Percentiles rank a stretch among this genome's conserved stretches.
phyloP scores from a whole-genome alignment of 176 grass and related monocot genomes.

The Microstegium vimineum region DNA sequence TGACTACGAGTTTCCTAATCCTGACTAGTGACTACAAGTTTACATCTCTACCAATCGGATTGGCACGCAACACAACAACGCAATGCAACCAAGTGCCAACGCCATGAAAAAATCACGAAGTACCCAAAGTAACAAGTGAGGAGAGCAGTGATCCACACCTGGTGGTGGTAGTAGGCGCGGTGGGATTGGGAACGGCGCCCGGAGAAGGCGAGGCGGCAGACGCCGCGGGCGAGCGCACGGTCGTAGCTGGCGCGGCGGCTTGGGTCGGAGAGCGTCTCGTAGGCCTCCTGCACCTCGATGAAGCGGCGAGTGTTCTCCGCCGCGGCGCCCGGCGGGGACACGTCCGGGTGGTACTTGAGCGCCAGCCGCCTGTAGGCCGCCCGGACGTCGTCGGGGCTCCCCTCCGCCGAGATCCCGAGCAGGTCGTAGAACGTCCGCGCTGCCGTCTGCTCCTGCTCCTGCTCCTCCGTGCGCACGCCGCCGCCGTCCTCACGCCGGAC shows the following conservation, averaged over 20 bases:
- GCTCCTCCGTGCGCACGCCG: constrained; percentile 10
- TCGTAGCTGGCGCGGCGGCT: constrained; percentile 63
- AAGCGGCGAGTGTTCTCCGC: constrained; percentile 66
- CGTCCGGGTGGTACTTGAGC: constrained; percentile 85
- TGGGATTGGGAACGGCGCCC: constrained; percentile 12
- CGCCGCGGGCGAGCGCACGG: constrained; percentile 44
- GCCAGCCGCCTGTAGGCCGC: constrained; percentile 75
- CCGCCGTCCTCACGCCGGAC: constrained; percentile 9
- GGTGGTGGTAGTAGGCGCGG: constrained; percentile 28
- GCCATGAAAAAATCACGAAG: neutral
- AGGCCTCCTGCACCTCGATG: constrained; percentile 86
- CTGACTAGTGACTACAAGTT: neutral
- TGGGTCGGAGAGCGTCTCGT: constrained; percentile 88
- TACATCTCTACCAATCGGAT: neutral
- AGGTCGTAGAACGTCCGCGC: constrained; percentile 68
- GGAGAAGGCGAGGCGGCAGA: constrained; percentile 47
- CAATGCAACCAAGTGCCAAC: neutral
- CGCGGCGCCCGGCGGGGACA: constrained; percentile 57
- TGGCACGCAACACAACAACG: neutral
- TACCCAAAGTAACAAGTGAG: neutral
- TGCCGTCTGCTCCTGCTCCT: neutral
- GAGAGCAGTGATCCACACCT: constrained; percentile 32
- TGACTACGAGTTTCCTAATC: no score
- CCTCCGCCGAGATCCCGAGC: constrained; percentile 55
- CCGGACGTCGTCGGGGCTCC: constrained; percentile 60